Percentiles rank a stretch among this genome's conserved stretches.
These are phyloP conservation scores for Colletotrichum sp. DNA, from an alignment of 2,329 filamentous ascomycete genomes.

Conservation along the genomic window DNA sequence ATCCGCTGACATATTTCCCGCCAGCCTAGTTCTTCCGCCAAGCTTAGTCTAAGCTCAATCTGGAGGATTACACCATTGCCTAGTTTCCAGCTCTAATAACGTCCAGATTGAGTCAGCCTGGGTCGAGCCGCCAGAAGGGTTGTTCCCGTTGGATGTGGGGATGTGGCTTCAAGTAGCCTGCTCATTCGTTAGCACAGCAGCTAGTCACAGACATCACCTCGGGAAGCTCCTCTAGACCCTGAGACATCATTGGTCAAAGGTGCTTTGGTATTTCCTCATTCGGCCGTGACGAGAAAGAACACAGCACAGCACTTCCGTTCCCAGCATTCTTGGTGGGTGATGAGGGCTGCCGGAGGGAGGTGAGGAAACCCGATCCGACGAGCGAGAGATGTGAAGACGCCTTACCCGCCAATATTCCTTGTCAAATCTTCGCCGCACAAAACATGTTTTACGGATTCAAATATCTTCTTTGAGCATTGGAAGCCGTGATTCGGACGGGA, in stretches of 20 bases:
- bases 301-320: background rate
- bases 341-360: background rate
- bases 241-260: background rate
- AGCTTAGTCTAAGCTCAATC: background rate
- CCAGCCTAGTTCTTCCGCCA: background rate
- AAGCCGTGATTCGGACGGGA: background rate
- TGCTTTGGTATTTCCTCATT: background rate
- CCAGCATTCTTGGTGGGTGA: background rate
- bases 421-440: background rate
- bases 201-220: background rate
- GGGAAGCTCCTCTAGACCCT: background rate
- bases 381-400: background rate
- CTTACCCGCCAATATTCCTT: background rate
- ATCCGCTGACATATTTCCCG: background rate
- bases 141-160: constrained; percentile 10
- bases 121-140: background rate
- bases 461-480: background rate
- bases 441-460: background rate
- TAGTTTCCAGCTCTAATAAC: background rate
- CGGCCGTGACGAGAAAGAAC: background rate
- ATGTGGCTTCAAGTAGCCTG: background rate
- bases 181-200: background rate
- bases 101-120: background rate
- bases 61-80: background rate
- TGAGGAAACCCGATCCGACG: background rate